phyloP scores from a whole-genome alignment of 1,139 yeast species.

The Suhomyces yuchorum region DNA sequence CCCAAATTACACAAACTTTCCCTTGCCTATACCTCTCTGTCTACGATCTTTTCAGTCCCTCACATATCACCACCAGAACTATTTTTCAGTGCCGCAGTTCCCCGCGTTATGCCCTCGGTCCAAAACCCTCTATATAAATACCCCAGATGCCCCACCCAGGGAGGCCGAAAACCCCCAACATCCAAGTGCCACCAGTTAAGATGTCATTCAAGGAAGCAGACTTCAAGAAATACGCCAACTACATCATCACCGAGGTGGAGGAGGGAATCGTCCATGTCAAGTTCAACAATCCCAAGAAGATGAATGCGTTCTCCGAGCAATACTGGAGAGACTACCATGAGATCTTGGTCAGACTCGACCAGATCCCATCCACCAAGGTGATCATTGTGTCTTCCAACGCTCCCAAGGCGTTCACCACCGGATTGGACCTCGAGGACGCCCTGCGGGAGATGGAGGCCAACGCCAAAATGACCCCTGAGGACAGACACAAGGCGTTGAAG shows the following conservation, averaged over 20 bases:
- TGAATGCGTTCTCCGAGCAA: conserved; percentile 60
- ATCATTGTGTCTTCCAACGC: conserved; percentile 58
- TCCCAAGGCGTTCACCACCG: conserved; percentile 64
- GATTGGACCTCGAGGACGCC: conserved; percentile 59
- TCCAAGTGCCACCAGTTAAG: background rate
- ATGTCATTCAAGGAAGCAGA: conserved; percentile 20
- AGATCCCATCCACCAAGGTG: conserved; percentile 49
- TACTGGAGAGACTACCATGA: conserved; percentile 59
- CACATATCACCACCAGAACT: too few species aligned
- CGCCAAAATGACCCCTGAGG: conserved; percentile 9
- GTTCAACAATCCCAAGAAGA: conserved; percentile 61
- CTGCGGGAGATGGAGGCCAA: conserved; percentile 16
- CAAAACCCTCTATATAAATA: conserved; percentile 1
- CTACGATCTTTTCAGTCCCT: too few species aligned
- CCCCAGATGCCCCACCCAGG: background rate
- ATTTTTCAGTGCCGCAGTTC: background rate
- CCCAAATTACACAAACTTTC: too few species aligned
- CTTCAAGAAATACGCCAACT: conserved; percentile 39
- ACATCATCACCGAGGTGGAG: conserved; percentile 42
- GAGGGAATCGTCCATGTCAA: conserved; percentile 60
- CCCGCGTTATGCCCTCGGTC: conserved; percentile 11
- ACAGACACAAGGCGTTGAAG: conserved; percentile 31
- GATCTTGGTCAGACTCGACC: conserved; percentile 51
- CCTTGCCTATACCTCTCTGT: too few species aligned
- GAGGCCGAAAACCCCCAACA: too few species aligned